Conservation (phyloP, 768 basidiomycete species). For the Agrocybe pediades region DNA sequence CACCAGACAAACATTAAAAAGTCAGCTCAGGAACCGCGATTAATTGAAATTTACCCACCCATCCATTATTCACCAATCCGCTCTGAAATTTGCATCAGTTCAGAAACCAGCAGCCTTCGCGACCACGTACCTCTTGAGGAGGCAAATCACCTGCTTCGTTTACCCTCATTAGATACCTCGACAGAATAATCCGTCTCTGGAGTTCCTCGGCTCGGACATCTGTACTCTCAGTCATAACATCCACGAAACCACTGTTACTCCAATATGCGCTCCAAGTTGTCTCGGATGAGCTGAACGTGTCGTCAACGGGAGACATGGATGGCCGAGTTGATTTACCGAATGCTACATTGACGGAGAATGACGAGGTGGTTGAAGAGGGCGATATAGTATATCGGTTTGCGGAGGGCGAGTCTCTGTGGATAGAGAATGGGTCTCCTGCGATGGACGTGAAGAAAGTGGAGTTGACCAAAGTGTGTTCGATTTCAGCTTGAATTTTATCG, state of each 20-base stretch:
- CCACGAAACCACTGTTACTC: constrained; percentile 51
- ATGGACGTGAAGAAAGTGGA: constrained; percentile 45
- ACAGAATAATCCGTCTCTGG: constrained; percentile 57
- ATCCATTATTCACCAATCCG: constrained; percentile 17
- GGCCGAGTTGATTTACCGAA: constrained; percentile 25
- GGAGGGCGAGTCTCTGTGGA: constrained; percentile 42
- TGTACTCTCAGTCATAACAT: constrained; percentile 33
- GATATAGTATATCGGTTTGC: constrained; percentile 49
- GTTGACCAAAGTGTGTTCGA: constrained; percentile 42
- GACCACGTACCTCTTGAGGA: constrained; percentile 39
- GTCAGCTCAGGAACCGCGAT: neutral
- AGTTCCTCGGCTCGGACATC: constrained; percentile 54
- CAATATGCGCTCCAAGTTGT: constrained; percentile 51
- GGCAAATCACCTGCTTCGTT: constrained; percentile 60
- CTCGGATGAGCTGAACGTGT: constrained; percentile 19
- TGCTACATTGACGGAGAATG: constrained; percentile 39
- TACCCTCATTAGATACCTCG: constrained; percentile 57
- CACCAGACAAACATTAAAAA: neutral
- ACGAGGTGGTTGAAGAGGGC: constrained; percentile 23
- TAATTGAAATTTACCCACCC: constrained; percentile 1
- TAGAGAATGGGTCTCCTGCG: constrained; percentile 37
- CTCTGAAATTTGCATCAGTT: constrained; percentile 19
- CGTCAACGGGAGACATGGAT: constrained; percentile 18
- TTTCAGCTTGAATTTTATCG: constrained; percentile 30
- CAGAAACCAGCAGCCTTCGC: neutral